Evolutionary conservation across 2,329 filamentous ascomycete genomes (phyloP), one percentile per base, ranked within the genome.

Genomic region (Pestalotiopsis sp.): DNA sequence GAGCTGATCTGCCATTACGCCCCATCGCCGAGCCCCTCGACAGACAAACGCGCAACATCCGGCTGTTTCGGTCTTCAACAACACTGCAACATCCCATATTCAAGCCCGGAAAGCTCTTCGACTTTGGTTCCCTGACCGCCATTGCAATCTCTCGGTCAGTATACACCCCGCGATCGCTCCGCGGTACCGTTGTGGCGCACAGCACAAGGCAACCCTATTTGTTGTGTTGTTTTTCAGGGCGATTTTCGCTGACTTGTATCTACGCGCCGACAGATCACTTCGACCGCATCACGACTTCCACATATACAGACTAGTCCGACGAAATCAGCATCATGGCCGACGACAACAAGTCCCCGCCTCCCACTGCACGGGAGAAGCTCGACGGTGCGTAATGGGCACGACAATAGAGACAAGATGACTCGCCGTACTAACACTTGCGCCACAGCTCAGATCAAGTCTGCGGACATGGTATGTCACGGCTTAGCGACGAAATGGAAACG

Each of bases 371-470:
- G 66, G 76, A 78, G 64, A 78, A 75, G 67, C 76, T 78, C 38
- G 76, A 78, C 70, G 76, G 76, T 78, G 68, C 66, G 76, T 76
- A 24, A 9, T 38, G 13, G 39, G 17, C 64, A 13, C 52, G 20
- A 4, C 14, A 20, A 26, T 20, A 24, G 3, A n/a, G 7, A 40
- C n/a, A 9, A 24, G 13, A 17, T 24, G 24, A 22, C 26, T 52
- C 24, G 30, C 55, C 26, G 30, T 39, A 48, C 67, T 68, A 39
- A 68, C 64, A 26, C 22, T 26, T 58, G 40, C 44, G 69, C 61
- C 75, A 72, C 77, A 99, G 96, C 94, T 71, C 94, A 97, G 83
- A 91, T 99, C 82, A 99, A 99, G 86, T 97, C 94, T 74, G 95
- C 94, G 68, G 96, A 99, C 79, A 99, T 99, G 96, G 96, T 98